Percentiles rank a stretch among this genome's conserved stretches.
phyloP scores from a whole-genome alignment of 1,284 basidiomycete genomes.

The Rhodotorula sp. region DNA sequence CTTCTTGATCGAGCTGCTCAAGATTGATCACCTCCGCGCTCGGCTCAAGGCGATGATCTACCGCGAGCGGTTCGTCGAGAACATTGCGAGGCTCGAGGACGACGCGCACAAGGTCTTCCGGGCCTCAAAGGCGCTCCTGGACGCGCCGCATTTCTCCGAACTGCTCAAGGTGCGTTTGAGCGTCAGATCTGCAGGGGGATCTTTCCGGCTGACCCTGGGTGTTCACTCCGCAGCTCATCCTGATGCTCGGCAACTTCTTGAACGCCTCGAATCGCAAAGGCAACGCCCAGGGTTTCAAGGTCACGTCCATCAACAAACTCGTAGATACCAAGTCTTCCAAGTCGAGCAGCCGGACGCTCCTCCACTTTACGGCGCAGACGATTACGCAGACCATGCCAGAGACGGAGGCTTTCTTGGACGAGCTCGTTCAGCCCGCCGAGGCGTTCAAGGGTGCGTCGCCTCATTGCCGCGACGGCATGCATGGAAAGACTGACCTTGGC shows the following conservation, averaged over 20 bases:
- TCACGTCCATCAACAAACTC: constrained; percentile 97
- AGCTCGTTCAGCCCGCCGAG: constrained; percentile 83
- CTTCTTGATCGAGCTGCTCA: constrained; percentile 93
- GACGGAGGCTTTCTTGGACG: constrained; percentile 84
- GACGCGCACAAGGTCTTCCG: constrained; percentile 74
- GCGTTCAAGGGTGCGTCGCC: constrained; percentile 74
- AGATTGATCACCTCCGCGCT: constrained; percentile 86
- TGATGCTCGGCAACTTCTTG: constrained; percentile 96
- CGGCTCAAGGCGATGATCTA: constrained; percentile 94
- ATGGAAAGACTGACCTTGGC: background rate
- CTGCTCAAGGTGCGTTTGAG: constrained; percentile 64
- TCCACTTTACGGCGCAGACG: constrained; percentile 92
- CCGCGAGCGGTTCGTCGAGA: constrained; percentile 78
- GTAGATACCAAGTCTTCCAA: constrained; percentile 88
- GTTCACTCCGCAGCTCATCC: constrained; percentile 64
- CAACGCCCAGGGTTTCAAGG: constrained; percentile 94
- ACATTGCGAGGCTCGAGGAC: constrained; percentile 63
- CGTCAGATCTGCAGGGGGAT: background rate
- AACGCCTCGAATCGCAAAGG: constrained; percentile 96
- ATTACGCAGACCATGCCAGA: constrained; percentile 82
- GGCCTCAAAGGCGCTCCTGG: constrained; percentile 70
- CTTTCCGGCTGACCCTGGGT: constrained; percentile 22
- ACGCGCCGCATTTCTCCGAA: constrained; percentile 81
- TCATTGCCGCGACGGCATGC: background rate
- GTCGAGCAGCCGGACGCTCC: constrained; percentile 84